Base-by-base conservation (phyloP, 2,329 filamentous ascomycete genomes). In the Colletotrichum sp. region DNA sequence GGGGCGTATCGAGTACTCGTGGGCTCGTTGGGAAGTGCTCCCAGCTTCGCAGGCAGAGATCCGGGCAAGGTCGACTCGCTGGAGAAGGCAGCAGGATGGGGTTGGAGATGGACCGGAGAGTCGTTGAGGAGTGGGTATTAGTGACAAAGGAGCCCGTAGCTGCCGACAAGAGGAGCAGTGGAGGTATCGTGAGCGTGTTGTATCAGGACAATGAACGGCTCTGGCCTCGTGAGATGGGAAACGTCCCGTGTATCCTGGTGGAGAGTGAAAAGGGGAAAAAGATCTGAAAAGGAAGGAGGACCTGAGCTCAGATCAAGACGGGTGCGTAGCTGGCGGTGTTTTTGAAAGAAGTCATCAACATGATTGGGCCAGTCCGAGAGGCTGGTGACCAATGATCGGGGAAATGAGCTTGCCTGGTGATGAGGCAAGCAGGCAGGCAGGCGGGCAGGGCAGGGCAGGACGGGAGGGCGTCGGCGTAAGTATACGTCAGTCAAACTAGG, bases 311-410 rank as follows among this genome's bases (percentile, higher is more conserved):
- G 80, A 82, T 84, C 81, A 83, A 82, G 82, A 81, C 81, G 84
- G 83, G 81, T 84, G 82, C 81, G 84, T 87, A 83, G 83, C 83
- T 86, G 44, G 64, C 81, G 36, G 36, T 39, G 83, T 82, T 86
- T 82, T 82, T 82, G 80, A 80, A 79, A 77, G 79, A 79, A 84
- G 80, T 80, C 83, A 83, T 84, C 78, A 82, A 86, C 83, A 85
- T 88, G 86, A 88, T 88, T 88, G 87, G 87, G 78, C 78, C 80
- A 78, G 80, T 76, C 77, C 77, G 77, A 55, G 81, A 79, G 77
- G 78, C 77, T 75, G 79, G 80, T 81, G 82, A 84, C 87, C 86
- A 88, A 88, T 86, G 83, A 84, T 85, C 72, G 80, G 77, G 75
- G 76, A 77, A 79, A 77, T 79, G 79, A 79, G 79, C 74, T 79